phyloP scores from a whole-genome alignment of 2,329 filamentous ascomycete genomes.

The Calonectria pseudoreteaudii region DNA sequence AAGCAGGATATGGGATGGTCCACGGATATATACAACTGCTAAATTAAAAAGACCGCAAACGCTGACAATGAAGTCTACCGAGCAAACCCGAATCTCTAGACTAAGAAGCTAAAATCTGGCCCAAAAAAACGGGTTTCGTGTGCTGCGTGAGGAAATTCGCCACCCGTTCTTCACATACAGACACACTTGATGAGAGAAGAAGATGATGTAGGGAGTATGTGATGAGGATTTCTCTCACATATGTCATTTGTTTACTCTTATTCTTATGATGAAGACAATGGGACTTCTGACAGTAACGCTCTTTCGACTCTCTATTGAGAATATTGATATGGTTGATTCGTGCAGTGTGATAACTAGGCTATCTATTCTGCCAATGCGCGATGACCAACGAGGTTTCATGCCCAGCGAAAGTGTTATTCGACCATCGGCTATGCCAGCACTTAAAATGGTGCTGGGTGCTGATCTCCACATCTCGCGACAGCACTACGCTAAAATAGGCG shows the following conservation, averaged over 20 bases:
- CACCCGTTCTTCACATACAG: not conserved
- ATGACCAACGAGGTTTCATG: too few species aligned
- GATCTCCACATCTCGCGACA: too few species aligned
- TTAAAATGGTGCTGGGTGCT: too few species aligned
- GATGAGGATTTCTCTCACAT: too few species aligned
- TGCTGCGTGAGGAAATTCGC: not conserved
- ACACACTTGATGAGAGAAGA: not conserved
- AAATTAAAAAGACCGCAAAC: not conserved
- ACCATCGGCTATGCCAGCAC: too few species aligned
- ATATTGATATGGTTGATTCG: too few species aligned
- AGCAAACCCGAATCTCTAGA: not conserved
- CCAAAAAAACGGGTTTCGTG: not conserved
- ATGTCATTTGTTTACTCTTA: too few species aligned
- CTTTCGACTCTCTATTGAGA: too few species aligned
- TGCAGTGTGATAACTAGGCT: not conserved
- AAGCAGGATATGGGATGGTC: not conserved
- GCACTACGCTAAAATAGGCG: too few species aligned
- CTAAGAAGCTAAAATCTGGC: not conserved
- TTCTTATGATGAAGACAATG: too few species aligned
- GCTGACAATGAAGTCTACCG: not conserved
- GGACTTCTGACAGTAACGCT: too few species aligned
- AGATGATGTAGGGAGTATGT: not conserved
- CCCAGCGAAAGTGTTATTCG: too few species aligned
- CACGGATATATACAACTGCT: not conserved
- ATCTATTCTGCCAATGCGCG: not conserved